Evolutionary conservation across 2,329 filamentous ascomycete genomes (phyloP).

Genomic region (Graphilbum ipis-grandicollis): DNA sequence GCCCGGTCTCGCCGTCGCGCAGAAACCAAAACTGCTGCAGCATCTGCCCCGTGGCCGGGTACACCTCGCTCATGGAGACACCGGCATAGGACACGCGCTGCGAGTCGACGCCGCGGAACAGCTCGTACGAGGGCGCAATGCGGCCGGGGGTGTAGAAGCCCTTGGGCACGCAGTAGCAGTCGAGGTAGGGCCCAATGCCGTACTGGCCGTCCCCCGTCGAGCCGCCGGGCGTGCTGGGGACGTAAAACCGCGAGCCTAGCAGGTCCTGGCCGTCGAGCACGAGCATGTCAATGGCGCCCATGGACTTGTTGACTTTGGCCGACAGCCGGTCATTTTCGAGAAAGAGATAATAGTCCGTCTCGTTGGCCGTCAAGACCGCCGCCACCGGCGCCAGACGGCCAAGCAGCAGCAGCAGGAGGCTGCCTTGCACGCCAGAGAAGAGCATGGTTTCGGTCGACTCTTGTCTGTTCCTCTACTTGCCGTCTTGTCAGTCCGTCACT

Average conservation of each 20-base stretch:
- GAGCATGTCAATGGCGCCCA: conserved; percentile 12
- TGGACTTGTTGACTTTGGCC: conserved; percentile 13
- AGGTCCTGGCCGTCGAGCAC: conserved; percentile 12
- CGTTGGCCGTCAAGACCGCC: conserved; percentile 10
- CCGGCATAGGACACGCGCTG: conserved; percentile 36
- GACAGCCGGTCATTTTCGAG: conserved; percentile 13
- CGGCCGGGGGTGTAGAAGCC: conserved; percentile 42
- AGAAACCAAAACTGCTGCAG: conserved; percentile 51
- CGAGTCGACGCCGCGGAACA: conserved; percentile 32
- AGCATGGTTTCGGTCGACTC: no score
- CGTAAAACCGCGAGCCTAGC: background rate
- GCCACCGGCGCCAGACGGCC: background rate
- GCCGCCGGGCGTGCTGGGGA: background rate
- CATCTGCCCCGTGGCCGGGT: conserved; percentile 36
- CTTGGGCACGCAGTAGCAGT: conserved; percentile 43
- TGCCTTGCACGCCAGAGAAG: no score
- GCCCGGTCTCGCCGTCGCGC: conserved; percentile 23
- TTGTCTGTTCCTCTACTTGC: no score
- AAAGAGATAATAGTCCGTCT: conserved; percentile 10
- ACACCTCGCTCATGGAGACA: conserved; percentile 41
- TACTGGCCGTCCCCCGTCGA: background rate
- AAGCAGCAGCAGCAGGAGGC: background rate
- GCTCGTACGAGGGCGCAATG: conserved; percentile 25
- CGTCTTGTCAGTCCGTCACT: no score
- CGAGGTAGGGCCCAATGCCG: conserved; percentile 34